Base-by-base conservation (phyloP, 1,284 basidiomycete genomes). In the Rhodotorula sp. region DNA sequence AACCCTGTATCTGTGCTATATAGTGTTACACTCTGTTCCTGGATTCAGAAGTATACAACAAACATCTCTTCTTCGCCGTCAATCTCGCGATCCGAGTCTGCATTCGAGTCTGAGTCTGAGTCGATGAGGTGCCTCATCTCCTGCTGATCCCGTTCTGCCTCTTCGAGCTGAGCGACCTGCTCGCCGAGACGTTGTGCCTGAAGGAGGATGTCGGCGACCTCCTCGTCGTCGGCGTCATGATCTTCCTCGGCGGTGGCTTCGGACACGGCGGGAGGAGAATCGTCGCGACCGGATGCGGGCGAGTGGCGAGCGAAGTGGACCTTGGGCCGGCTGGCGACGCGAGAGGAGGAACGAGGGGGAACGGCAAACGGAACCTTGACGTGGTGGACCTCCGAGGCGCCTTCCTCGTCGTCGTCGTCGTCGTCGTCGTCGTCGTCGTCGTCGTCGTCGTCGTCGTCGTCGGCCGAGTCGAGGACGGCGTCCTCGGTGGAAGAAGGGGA, bases 201-300 rank as follows among this genome's bases (percentile, higher is more conserved):
- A 12, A 52, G 39, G 2, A 72, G 49, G 58, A 68, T 57, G 16
- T 68, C 51, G 4, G 57, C 52, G 46, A 66, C 58, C 20, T 65
- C 49, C 31, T 43, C 31, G 49, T 51, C 31, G 43, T 15, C 64
- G 60, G 26, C 47, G 29, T 52, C 31, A 60, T 31, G 5, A 60
- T 52, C 21, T 46, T 34, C 23, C 21, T 21, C 49, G 64, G 43
- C 43, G 15, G 20, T 3, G 29, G 31, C 56, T n/a, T 49, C 58
- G 52, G 51, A 29, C 21, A 34, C 3, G 16, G 31, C 15, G 15
- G 23, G 8, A 14, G 43, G 21, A 34, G 39, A n/a, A 39, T 39
- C 3, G 15, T 21, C 5, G 56, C 29, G 31, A 43, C 10, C 39
- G 14, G 51, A 54, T 29, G 14, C 34, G 43, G 60, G 54, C 1